These are phyloP conservation scores for Sporobolomyces phaffii DNA, from an alignment of 768 basidiomycete genomes.

Conservation along the genomic window DNA sequence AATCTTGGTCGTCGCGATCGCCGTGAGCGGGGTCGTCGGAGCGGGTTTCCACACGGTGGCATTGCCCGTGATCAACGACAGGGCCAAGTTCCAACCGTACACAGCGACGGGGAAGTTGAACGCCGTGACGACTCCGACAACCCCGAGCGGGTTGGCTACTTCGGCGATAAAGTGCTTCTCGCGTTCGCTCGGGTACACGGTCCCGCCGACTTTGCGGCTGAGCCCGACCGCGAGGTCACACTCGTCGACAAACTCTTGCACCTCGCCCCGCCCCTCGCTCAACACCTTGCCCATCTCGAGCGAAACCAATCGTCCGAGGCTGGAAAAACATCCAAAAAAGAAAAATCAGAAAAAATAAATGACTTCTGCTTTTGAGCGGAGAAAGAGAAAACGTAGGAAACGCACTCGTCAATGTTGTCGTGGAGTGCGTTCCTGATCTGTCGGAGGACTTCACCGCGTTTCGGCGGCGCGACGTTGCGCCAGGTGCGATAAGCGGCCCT, in stretches of 20 bases:
- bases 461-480: constrained; percentile 74
- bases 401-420: constrained; percentile 31
- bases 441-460: constrained; percentile 77
- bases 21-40: constrained; percentile 63
- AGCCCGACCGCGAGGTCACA: constrained; percentile 33
- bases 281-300: constrained; percentile 70
- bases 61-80: constrained; percentile 84
- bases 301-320: constrained; percentile 71
- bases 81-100: constrained; percentile 69
- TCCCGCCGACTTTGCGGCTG: constrained; percentile 33
- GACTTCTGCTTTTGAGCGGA: not conserved
- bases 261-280: constrained; percentile 85
- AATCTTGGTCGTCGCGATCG: constrained; percentile 86
- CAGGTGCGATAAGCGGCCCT: constrained; percentile 67
- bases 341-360: not conserved
- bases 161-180: constrained; percentile 36
- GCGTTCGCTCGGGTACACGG: constrained; percentile 24
- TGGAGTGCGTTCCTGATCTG: constrained; percentile 62
- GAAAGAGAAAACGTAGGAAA: not conserved
- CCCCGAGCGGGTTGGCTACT: constrained; percentile 86
- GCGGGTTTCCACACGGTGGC: constrained; percentile 94
- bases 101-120: constrained; percentile 91
- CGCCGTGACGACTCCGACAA: constrained; percentile 59
- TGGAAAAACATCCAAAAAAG: constrained; percentile 46
- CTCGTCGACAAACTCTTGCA: constrained; percentile 50